Evolutionary conservation across 768 basidiomycete genomes (phyloP).

Genomic region (Amanita rimosa): DNA sequence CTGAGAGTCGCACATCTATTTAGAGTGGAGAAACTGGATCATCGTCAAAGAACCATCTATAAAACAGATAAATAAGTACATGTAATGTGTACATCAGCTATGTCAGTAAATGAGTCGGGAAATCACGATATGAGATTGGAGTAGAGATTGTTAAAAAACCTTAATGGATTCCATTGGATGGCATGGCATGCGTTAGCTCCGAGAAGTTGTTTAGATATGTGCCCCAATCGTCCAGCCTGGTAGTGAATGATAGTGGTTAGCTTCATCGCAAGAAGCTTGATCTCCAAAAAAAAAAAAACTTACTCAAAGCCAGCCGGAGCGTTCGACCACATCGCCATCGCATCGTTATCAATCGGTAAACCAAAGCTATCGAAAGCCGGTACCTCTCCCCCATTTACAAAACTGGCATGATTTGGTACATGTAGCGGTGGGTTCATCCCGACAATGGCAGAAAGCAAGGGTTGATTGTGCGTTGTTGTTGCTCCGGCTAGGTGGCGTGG

Average conservation of each 20-base stretch:
- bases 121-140: not conserved
- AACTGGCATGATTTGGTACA: not conserved
- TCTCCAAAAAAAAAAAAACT: too few relatives aligned
- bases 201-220: conserved; percentile 5
- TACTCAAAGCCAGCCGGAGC: conserved; percentile 61
- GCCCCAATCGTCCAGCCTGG: conserved; percentile 6
- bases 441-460: not conserved
- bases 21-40: too few relatives aligned
- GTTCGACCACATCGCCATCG: conserved; percentile 58
- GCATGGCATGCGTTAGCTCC: conserved; percentile 4
- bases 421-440: not conserved
- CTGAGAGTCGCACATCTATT: too few relatives aligned
- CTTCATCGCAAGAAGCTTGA: not conserved
- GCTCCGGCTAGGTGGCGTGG: not conserved
- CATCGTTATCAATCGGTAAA: conserved; percentile 30
- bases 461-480: not conserved
- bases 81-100: too few relatives aligned
- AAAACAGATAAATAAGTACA: too few relatives aligned
- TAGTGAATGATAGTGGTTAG: not conserved
- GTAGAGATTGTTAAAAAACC: not conserved
- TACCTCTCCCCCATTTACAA: not conserved
- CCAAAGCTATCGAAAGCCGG: conserved; percentile 2
- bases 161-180: not conserved
- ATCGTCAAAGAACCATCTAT: too few relatives aligned
- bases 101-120: too few relatives aligned